phyloP scores from a whole-genome alignment of 345 rosid genomes.

The Durio zibethinus region DNA sequence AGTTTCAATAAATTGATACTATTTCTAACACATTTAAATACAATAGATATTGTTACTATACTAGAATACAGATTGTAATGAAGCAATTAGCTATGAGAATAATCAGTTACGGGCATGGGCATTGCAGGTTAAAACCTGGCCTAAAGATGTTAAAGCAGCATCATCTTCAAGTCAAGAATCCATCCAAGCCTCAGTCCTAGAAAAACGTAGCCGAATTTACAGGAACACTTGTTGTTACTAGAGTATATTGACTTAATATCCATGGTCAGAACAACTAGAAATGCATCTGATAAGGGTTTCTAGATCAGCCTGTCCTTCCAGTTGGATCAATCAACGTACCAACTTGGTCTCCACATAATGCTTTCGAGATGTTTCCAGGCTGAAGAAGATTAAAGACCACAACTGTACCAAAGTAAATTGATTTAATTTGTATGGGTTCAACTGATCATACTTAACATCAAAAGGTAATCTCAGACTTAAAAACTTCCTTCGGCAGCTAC shows the following conservation, averaged over 20 bases:
- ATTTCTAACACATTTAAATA: neutral
- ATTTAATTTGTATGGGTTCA: neutral
- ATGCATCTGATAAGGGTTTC: constrained; percentile 10
- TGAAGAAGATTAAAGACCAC: constrained; percentile 81
- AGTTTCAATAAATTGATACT: neutral
- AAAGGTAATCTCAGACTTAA: neutral
- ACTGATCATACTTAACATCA: neutral
- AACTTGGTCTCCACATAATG: constrained; percentile 83
- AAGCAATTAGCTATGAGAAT: neutral
- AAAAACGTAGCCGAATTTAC: neutral
- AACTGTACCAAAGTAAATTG: constrained; percentile 39
- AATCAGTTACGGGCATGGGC: neutral
- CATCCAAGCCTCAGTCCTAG: neutral
- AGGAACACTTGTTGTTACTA: neutral
- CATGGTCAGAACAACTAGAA: constrained; percentile 15
- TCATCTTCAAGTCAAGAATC: neutral
- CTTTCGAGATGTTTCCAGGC: constrained; percentile 79
- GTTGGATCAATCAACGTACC: constrained; percentile 75
- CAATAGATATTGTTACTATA: neutral
- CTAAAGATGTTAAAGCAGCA: neutral
- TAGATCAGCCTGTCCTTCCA: constrained; percentile 35
- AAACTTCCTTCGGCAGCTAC: neutral
- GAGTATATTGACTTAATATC: neutral
- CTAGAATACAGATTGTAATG: neutral
- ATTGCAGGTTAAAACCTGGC: neutral